Base-by-base conservation (phyloP, 805 yeast species). In the Pichia scutulata region DNA sequence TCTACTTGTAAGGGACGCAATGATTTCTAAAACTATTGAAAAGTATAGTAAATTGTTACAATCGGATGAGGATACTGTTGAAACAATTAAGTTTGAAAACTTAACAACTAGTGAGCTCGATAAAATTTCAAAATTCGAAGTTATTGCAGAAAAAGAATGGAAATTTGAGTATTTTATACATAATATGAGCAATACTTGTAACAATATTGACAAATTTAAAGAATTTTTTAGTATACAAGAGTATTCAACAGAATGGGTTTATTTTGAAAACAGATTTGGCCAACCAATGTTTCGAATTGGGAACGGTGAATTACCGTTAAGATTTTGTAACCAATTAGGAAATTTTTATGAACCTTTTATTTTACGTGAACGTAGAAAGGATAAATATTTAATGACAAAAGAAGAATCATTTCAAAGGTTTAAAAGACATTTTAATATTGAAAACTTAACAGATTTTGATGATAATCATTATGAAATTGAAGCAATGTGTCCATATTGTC, bases 401-500 rank as follows among this genome's bases (percentile, higher is more conserved):
- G 37, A 19, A 5, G 48, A 49, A 24, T 25, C 10, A 5, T 28
- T 18, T 5, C 5, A 28, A n/a, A 16, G 39, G 12, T 33, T 14
- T 3, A 14, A 39, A 21, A 28, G 45, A 16, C 19, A 22, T 36
- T 13, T 16, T 25, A 6, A 25, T 9, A 8, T 39, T 25, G 22
- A 22, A 24, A 44, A 52, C 47, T 26, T 50, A 43, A 37, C 52
- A 49, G 42, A 33, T 36, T 51, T 50, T 26, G 55, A 53, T 23
- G 47, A 51, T 14, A 50, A 52, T 9, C 51, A 51, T 28, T 58
- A 58, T 30, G 54, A 55, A 24, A 57, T 58, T 7, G 57, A 59
- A 30, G 67, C 66, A 8, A 48, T 63, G 19, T 63, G 67, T 45
- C 66, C 66, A 3, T 63, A 61, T 47, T 63, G 67, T 51, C 47